Percentiles rank a stretch among this genome's conserved stretches.
Evolutionary conservation across 208 protist species (phyloP).

Genomic region (Acanthamoeba culbertsoni): DNA sequence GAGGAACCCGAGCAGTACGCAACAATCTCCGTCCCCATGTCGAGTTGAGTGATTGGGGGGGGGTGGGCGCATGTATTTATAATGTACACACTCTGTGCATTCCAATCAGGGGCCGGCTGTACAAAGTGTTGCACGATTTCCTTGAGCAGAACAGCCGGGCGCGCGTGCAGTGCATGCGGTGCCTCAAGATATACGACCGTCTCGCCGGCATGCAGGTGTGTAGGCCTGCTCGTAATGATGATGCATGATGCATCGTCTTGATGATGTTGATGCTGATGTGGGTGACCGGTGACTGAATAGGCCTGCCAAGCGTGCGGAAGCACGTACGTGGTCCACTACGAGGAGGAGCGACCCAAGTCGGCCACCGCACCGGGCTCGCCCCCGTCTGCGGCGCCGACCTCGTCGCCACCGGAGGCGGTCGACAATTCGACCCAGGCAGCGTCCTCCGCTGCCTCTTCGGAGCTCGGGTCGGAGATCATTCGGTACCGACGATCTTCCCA

Average conservation of each 20-base stretch:
- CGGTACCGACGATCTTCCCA: no score
- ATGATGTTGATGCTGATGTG: no score
- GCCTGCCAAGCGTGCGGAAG: not conserved
- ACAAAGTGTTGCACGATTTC: not conserved
- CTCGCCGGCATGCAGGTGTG: not conserved
- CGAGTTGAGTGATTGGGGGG: no score
- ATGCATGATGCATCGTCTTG: no score
- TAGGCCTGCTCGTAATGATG: no score
- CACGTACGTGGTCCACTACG: conserved; percentile 2
- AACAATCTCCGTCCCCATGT: no score
- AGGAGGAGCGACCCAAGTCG: not conserved
- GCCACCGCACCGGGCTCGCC: not conserved
- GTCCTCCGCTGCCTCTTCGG: not conserved
- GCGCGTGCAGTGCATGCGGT: conserved; percentile 41
- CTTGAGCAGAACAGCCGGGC: not conserved
- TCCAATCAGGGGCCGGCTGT: not conserved
- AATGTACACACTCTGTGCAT: not conserved
- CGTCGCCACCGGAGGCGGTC: not conserved
- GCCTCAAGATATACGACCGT: conserved; percentile 9
- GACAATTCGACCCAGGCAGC: not conserved
- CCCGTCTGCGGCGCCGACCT: not conserved
- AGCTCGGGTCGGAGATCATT: no score
- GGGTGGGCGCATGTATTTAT: no score
- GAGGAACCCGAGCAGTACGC: not conserved
- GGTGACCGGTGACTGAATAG: no score